A percentile compares a stretch with the other conserved stretches of the same genome.
phyloP scores from a whole-genome alignment of 2,329 filamentous ascomycete species.

The Penicillium sp. region DNA sequence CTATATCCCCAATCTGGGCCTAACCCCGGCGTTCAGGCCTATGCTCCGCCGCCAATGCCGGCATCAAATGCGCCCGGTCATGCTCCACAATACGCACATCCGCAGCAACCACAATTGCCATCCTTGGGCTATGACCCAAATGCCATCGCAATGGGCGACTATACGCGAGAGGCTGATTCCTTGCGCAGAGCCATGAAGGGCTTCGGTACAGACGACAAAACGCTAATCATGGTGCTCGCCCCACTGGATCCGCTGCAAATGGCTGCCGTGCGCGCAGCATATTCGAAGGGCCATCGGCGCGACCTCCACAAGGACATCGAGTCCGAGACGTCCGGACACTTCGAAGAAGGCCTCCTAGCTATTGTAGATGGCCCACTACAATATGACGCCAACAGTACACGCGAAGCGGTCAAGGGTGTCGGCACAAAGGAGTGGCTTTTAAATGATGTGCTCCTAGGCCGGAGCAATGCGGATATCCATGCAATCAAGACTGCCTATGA shows the following conservation, averaged over 20 bases:
- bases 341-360: conserved; percentile 71
- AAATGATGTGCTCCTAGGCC: conserved; percentile 79
- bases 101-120: conserved; percentile 44
- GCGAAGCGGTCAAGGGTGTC: conserved; percentile 70
- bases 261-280: conserved; percentile 66
- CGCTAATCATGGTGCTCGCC: conserved; percentile 69
- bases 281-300: conserved; percentile 63
- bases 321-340: conserved; percentile 72
- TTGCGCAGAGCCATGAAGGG: conserved; percentile 87
- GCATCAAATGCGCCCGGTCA: neutral
- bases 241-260: conserved; percentile 78
- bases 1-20: neutral
- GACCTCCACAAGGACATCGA: conserved; percentile 75
- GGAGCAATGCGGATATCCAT: conserved; percentile 82
- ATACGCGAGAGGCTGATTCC: conserved; percentile 65
- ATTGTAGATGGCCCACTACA: conserved; percentile 76
- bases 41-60: neutral
- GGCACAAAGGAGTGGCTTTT: conserved; percentile 86
- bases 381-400: conserved; percentile 70
- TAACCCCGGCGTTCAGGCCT: neutral
- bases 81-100: neutral
- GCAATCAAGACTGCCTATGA: conserved; percentile 82
- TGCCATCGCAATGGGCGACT: conserved; percentile 68
- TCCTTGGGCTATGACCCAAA: conserved; percentile 73
- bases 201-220: conserved; percentile 82